A percentile compares a stretch with the other conserved stretches of the same genome.
Evolutionary conservation across 2,329 filamentous ascomycete species (phyloP).

Genomic region (Grosmannia serpens): DNA sequence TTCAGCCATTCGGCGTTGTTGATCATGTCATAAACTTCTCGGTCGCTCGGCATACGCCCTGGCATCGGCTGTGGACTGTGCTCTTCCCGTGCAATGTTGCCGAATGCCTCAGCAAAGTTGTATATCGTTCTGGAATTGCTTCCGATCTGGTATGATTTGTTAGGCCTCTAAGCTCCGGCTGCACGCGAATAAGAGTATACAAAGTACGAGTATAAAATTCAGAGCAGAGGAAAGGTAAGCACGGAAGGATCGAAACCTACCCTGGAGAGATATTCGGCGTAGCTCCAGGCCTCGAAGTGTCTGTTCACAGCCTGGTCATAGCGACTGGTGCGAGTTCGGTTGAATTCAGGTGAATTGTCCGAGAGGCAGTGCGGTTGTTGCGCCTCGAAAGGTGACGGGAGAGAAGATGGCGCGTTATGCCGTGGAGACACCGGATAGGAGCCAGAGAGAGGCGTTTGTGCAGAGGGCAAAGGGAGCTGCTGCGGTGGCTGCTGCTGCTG

Average conservation of each 20-base stretch:
- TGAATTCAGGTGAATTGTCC: conserved; percentile 24
- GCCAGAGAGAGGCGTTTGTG: conserved; percentile 35
- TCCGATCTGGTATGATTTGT: conserved; percentile 30
- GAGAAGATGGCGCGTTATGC: conserved; percentile 29
- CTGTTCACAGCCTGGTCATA: conserved; percentile 25
- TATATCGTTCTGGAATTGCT: conserved; percentile 40
- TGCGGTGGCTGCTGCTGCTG: conserved; percentile 19
- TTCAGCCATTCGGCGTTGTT: conserved; percentile 40
- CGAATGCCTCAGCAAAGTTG: conserved; percentile 46
- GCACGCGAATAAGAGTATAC: too few species aligned
- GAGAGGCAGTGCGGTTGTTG: conserved; percentile 28
- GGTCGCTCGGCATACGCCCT: conserved; percentile 42
- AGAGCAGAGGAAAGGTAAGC: not conserved
- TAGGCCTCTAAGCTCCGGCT: too few species aligned
- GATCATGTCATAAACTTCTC: conserved; percentile 43
- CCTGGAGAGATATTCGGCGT: conserved; percentile 38
- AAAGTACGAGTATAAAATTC: too few species aligned
- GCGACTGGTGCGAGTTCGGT: conserved; percentile 1
- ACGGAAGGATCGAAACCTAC: conserved; percentile 23
- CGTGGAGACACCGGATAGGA: conserved; percentile 38
- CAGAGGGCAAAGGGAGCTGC: conserved; percentile 28
- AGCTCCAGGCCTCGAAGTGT: conserved; percentile 41
- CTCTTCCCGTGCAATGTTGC: conserved; percentile 42
- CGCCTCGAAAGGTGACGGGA: conserved; percentile 34
- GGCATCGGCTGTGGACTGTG: conserved; percentile 41